Evolutionary conservation across 1,284 basidiomycete genomes (phyloP).

Genomic region (Ustilago nuda): DNA sequence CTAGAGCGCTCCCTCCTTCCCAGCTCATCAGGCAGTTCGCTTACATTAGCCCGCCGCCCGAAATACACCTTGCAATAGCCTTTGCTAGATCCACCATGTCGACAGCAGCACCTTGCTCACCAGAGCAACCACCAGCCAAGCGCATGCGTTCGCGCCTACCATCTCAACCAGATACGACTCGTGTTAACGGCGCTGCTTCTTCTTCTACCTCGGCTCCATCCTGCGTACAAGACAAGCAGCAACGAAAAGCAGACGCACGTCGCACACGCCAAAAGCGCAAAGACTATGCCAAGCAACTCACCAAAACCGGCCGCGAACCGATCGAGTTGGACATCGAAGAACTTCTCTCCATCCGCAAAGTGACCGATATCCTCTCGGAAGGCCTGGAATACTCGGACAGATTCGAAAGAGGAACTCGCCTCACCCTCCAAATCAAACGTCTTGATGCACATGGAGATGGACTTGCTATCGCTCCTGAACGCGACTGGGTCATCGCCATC

Average conservation of each 20-base stretch:
- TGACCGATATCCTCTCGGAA: slow-evolving; percentile 54
- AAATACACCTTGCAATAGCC: too few relatives aligned
- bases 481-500: slow-evolving; percentile 64
- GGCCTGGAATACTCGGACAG: slow-evolving; percentile 55
- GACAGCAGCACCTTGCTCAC: slow-evolving; percentile 21
- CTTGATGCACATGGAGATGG: slow-evolving; percentile 67
- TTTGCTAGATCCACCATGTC: slow-evolving; percentile 12
- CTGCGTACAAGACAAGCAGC: slow-evolving; percentile 34
- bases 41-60: too few relatives aligned
- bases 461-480: slow-evolving; percentile 54
- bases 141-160: slow-evolving; percentile 40
- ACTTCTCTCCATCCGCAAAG: slow-evolving; percentile 53
- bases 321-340: slow-evolving; percentile 65
- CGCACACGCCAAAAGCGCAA: slow-evolving; percentile 60
- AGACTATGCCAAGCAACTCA: slow-evolving; percentile 55
- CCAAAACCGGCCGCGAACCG: slow-evolving; percentile 65
- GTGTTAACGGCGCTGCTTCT: slow-evolving; percentile 1
- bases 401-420: slow-evolving; percentile 50
- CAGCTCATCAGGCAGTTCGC: background rate
- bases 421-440: slow-evolving; percentile 55
- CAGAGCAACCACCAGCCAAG: slow-evolving; percentile 39
- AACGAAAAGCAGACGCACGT: slow-evolving; percentile 46
- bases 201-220: slow-evolving; percentile 20
- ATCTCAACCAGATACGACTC: background rate
- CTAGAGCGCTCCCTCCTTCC: background rate